Evolutionary conservation across 148 eudicot species (phyloP).

Genomic region (Beta vulgaris): DNA sequence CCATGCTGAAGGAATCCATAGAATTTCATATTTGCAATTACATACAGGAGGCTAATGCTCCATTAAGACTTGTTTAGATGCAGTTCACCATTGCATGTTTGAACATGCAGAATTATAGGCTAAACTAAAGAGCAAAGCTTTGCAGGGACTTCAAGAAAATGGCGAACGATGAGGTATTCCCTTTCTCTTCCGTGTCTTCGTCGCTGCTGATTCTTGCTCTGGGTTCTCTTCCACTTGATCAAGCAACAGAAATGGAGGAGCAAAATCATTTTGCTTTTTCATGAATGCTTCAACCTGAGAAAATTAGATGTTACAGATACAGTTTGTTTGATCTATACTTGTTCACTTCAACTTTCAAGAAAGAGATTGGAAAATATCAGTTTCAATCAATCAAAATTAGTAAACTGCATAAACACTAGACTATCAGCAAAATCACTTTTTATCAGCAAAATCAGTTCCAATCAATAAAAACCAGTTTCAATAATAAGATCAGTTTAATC

Average conservation of each 20-base stretch:
- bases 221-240: neutral
- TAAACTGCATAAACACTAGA: too few relatives aligned
- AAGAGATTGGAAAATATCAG: too few relatives aligned
- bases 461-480: too few relatives aligned
- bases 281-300: constrained; percentile 42
- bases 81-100: neutral
- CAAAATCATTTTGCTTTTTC: constrained; percentile 16
- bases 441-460: too few relatives aligned
- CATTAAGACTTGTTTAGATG: neutral
- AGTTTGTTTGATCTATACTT: too few relatives aligned
- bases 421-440: too few relatives aligned
- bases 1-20: neutral
- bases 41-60: neutral
- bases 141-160: constrained; percentile 7
- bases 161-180: constrained; percentile 48
- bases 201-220: neutral
- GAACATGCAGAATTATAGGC: neutral
- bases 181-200: constrained; percentile 38
- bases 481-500: too few relatives aligned
- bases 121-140: neutral
- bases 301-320: too few relatives aligned
- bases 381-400: too few relatives aligned
- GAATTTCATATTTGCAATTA: neutral
- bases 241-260: constrained; percentile 32
- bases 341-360: too few relatives aligned